Evolutionary conservation across 768 basidiomycete genomes (phyloP).

Genomic region (Podaxis mareebaensis): DNA sequence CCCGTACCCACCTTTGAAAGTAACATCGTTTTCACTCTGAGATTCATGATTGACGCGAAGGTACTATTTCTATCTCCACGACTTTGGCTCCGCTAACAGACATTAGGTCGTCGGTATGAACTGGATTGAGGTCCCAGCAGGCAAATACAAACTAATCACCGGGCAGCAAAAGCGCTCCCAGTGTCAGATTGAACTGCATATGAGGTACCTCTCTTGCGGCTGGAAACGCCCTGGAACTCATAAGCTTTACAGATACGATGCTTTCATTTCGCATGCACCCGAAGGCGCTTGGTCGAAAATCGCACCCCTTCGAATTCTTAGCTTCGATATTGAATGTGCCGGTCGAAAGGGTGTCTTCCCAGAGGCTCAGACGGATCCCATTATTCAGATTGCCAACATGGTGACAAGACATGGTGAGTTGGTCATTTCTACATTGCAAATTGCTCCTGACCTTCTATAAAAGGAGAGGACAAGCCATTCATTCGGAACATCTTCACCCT

Average conservation of each 20-base stretch:
- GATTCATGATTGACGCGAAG: constrained; percentile 98
- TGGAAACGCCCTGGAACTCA: not conserved
- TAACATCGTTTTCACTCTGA: constrained; percentile 86
- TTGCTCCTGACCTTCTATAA: not conserved
- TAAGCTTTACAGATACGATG: constrained; percentile 60
- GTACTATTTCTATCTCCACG: constrained; percentile 35
- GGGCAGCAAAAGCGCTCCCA: constrained; percentile 64
- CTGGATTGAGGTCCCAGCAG: constrained; percentile 92
- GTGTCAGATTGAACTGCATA: constrained; percentile 86
- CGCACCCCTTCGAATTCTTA: constrained; percentile 90
- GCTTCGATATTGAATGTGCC: constrained; percentile 99
- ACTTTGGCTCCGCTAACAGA: not conserved
- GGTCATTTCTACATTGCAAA: not conserved
- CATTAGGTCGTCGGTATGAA: constrained; percentile 95
- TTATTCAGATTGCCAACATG: constrained; percentile 99
- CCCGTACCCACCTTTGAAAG: constrained; percentile 83
- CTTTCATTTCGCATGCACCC: constrained; percentile 86
- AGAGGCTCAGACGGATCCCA: constrained; percentile 85
- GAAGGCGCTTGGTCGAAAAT: constrained; percentile 92
- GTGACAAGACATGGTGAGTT: constrained; percentile 91
- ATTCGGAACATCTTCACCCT: constrained; percentile 96
- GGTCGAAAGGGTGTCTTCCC: constrained; percentile 98
- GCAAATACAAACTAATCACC: constrained; percentile 70
- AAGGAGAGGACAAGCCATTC: constrained; percentile 91
- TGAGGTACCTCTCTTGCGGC: constrained; percentile 50